Conservation (phyloP, 495 filamentous ascomycete genomes). For the Annulohypoxylon moriforme region DNA sequence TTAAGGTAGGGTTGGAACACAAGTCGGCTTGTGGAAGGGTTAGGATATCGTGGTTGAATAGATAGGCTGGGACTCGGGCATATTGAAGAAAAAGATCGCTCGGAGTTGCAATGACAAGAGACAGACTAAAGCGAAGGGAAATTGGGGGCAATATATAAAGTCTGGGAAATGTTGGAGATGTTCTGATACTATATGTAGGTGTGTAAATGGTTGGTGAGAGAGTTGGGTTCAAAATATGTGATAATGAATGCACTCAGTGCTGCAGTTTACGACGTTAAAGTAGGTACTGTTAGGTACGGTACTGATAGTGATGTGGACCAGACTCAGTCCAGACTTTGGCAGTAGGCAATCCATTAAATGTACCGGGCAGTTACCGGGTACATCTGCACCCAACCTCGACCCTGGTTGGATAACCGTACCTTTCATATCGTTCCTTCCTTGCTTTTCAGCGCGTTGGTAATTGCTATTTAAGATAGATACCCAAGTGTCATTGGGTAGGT, state of each 20-base stretch:
- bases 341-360: neutral
- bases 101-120: slow-evolving; percentile 17
- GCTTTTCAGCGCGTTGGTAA: slow-evolving; percentile 1
- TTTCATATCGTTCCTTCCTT: neutral
- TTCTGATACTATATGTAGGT: too few relatives aligned
- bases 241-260: slow-evolving; percentile 9
- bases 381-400: neutral
- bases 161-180: slow-evolving; percentile 9
- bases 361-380: neutral
- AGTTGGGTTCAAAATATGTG: slow-evolving; percentile 13
- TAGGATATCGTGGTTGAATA: slow-evolving; percentile 9
- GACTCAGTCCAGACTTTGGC: neutral
- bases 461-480: slow-evolving; percentile 7
- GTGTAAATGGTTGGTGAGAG: slow-evolving; percentile 19
- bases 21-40: slow-evolving; percentile 4
- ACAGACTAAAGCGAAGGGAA: slow-evolving; percentile 10
- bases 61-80: too few relatives aligned
- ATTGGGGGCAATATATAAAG: slow-evolving; percentile 19
- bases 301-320: neutral
- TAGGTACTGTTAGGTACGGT: neutral
- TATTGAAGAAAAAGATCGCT: neutral
- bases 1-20: slow-evolving; percentile 19
- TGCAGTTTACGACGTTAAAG: neutral
- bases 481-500: slow-evolving; percentile 9
- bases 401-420: neutral